Evolutionary conservation across 768 basidiomycete genomes (phyloP), one percentile per base, ranked within the genome.

Genomic region (Megacollybia marginata): DNA sequence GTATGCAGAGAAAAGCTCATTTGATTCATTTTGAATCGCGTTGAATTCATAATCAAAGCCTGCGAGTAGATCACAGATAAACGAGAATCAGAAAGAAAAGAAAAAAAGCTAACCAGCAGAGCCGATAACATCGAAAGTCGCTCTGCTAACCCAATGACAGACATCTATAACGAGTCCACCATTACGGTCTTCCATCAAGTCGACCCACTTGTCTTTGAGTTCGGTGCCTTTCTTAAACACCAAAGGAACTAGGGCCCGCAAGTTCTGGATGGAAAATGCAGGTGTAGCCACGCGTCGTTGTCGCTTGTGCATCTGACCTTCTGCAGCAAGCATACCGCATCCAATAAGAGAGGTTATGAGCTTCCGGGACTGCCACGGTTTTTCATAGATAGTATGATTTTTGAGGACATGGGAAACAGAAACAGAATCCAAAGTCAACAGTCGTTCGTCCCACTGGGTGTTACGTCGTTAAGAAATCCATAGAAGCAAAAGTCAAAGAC

Each of bases 101-200:
- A 19, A 46, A n/a, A 33, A 31, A 19, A 8, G 60, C 70, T 43
- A 49, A 88, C 88, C 88, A 38, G 92, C 88, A n/a, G 89, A 63
- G 1, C 92, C 93, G 56, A 96, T 92, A 42, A 94, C 83, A 62
- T 95, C 93, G 58, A 96, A 88, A 0, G 92, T 92, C 9, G 84
- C 83, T 40, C 90, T 76, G 54, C 83, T 86, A 33, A 93, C 65
- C 85, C 87, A 94, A 55, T 78, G 80, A 59, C 79, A 83, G 7
- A 93, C 79, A 57, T 96, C 89, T 20, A 96, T 60, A 8, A 59
- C 67, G 60, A 65, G 45, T 54, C 54, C 40, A 50, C 57, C 53
- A 53, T 68, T 54, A 57, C 66, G 51, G 62, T 64, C 20, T 44
- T 56, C 62, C 53, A 79, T 62, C 57, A 85, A 69, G 42, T 69